Evolutionary conservation across 164 flowering plant genomes (phyloP).

Genomic region (Stephania yunnanensis): DNA sequence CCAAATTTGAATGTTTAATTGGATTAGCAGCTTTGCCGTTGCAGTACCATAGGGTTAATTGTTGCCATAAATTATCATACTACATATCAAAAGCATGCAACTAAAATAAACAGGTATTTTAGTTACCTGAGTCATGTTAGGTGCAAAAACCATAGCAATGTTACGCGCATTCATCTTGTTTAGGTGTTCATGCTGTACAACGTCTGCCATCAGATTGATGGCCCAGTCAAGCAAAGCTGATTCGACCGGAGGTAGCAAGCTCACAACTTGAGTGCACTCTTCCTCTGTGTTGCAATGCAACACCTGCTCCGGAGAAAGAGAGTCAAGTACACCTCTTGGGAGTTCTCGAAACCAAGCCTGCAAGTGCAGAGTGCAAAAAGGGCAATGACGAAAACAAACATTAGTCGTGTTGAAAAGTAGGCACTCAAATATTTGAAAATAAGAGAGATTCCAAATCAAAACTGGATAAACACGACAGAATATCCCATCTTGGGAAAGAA

Average conservation of each 20-base stretch:
- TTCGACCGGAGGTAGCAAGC: conserved; percentile 65
- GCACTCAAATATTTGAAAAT: conserved; percentile 2
- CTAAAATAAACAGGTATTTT: neutral
- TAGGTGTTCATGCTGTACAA: conserved; percentile 60
- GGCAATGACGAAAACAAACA: neutral
- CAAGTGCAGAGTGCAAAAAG: neutral
- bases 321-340: conserved; percentile 85
- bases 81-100: neutral
- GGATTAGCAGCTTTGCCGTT: neutral
- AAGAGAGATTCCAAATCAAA: neutral
- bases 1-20: neutral
- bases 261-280: conserved; percentile 54
- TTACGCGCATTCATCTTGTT: conserved; percentile 96
- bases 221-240: conserved; percentile 94
- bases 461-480: too few relatives aligned
- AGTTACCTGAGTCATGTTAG: conserved; percentile 95
- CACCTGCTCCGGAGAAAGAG: conserved; percentile 84
- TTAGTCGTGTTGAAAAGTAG: neutral
- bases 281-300: conserved; percentile 91
- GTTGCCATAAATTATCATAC: neutral
- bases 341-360: conserved; percentile 99
- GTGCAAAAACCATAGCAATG: conserved; percentile 58
- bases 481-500: too few relatives aligned
- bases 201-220: conserved; percentile 92
- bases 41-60: neutral